Percentiles rank a stretch among this genome's conserved stretches.
phyloP scores from a whole-genome alignment of 805 yeast species.

The Phaffomyces opuntiae region DNA sequence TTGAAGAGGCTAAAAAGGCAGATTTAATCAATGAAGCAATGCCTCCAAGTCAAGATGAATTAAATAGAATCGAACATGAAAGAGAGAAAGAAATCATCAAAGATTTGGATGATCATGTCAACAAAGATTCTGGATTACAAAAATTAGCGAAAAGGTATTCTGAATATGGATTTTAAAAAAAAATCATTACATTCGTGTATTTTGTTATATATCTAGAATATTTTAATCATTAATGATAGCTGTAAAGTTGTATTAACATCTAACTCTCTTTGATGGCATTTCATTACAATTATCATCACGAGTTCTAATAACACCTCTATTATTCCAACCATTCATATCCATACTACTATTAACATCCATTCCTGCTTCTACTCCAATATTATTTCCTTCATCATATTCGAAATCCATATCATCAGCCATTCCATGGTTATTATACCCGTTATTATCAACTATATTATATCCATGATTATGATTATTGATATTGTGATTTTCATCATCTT shows the following conservation, averaged over 20 bases:
- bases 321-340: constrained; percentile 1
- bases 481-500: constrained; percentile 14
- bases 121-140: constrained; percentile 18
- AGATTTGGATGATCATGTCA: constrained; percentile 25
- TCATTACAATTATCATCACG: constrained; percentile 12
- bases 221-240: no score
- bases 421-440: constrained; percentile 4
- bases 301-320: constrained; percentile 12
- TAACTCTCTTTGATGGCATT: constrained; percentile 5
- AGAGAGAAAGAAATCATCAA: constrained; percentile 36
- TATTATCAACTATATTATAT: neutral
- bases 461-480: constrained; percentile 1
- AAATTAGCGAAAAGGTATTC: constrained; percentile 22
- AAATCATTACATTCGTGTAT: neutral
- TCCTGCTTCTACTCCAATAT: neutral
- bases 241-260: constrained; percentile 1
- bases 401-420: neutral
- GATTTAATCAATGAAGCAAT: constrained; percentile 81
- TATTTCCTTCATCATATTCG: neutral
- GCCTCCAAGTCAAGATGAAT: constrained; percentile 72
- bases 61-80: constrained; percentile 36
- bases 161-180: neutral
- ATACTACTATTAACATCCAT: constrained; percentile 8
- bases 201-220: neutral
- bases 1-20: constrained; percentile 76